Percentiles rank a stretch among this genome's conserved stretches.
These are phyloP conservation scores for Coemansia sp. DNA, from an alignment of 192 early-diverging fungal genomes.

Conservation along the genomic window DNA sequence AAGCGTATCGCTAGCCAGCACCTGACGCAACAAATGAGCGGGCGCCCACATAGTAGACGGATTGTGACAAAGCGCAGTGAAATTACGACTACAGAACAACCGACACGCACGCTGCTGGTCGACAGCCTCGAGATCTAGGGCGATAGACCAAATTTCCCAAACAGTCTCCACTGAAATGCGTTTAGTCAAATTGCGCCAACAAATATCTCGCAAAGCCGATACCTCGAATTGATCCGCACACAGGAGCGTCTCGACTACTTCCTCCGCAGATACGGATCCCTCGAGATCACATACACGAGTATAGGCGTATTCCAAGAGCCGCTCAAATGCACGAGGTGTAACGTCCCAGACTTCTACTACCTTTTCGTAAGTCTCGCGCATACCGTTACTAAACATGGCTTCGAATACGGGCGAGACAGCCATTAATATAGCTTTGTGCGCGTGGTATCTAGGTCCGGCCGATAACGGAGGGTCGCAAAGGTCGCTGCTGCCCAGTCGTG, in stretches of 20 bases:
- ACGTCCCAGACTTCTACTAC: constrained; percentile 55
- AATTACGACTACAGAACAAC: constrained; percentile 42
- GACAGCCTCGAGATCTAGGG: constrained; percentile 32
- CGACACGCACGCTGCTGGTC: constrained; percentile 35
- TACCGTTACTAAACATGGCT: constrained; percentile 62
- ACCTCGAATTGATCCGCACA: constrained; percentile 56
- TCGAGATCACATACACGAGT: constrained; percentile 44
- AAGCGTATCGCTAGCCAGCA: constrained; percentile 43
- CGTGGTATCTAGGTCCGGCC: constrained; percentile 48
- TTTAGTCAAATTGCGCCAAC: constrained; percentile 41
- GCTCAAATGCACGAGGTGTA: constrained; percentile 54
- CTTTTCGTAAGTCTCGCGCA: constrained; percentile 58
- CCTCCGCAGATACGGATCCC: constrained; percentile 30
- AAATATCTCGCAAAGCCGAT: constrained; percentile 33
- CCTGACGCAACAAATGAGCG: constrained; percentile 37
- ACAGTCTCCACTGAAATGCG: constrained; percentile 35
- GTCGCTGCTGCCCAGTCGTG: constrained; percentile 20
- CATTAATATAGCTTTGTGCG: constrained; percentile 59
- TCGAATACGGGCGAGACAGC: constrained; percentile 58
- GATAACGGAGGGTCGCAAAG: not conserved
- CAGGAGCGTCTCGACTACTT: constrained; percentile 49
- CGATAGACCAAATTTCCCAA: constrained; percentile 57
- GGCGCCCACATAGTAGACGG: constrained; percentile 49
- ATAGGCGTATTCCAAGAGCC: constrained; percentile 53
- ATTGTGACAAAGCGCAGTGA: constrained; percentile 34